These are phyloP conservation scores for Jackrogersella minutella DNA, from an alignment of 495 filamentous ascomycete genomes.

Conservation along the genomic window DNA sequence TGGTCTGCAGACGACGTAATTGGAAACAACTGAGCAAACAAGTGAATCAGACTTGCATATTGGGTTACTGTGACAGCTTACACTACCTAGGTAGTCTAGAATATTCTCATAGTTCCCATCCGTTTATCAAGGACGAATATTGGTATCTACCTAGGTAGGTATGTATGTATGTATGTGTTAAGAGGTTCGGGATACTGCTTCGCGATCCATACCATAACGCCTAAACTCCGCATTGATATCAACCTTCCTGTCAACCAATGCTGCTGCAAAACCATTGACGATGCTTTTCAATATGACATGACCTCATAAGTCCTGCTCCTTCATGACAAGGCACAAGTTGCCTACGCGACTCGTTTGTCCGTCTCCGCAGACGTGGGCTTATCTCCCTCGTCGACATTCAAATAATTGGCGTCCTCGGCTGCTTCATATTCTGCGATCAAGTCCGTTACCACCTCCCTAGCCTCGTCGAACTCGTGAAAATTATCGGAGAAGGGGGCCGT, in stretches of 20 bases:
- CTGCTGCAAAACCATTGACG: constrained; percentile 3
- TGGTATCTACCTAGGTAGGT: constrained; percentile 9
- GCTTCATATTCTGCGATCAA: constrained; percentile 94
- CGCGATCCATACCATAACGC: constrained; percentile 36
- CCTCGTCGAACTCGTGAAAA: constrained; percentile 94
- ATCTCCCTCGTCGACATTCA: constrained; percentile 70
- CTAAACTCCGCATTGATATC: constrained; percentile 27
- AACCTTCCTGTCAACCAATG: background rate
- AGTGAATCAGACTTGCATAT: too few species aligned
- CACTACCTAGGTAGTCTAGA: constrained; percentile 4
- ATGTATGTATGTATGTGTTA: too few species aligned
- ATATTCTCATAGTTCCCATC: constrained; percentile 25
- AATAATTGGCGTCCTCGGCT: constrained; percentile 86
- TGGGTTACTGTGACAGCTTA: background rate
- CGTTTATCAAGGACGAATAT: too few species aligned
- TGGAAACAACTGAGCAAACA: background rate
- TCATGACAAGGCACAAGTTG: background rate
- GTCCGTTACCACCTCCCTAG: constrained; percentile 85
- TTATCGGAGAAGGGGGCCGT: constrained; percentile 90
- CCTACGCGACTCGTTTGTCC: constrained; percentile 53
- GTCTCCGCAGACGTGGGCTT: constrained; percentile 54
- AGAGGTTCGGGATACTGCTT: too few species aligned
- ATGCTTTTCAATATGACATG: constrained; percentile 20
- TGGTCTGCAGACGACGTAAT: constrained; percentile 24
- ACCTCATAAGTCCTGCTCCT: constrained; percentile 13